Conservation (phyloP, 306 rosid genomes). For the Ammopiptanthus mongolicus region DNA sequence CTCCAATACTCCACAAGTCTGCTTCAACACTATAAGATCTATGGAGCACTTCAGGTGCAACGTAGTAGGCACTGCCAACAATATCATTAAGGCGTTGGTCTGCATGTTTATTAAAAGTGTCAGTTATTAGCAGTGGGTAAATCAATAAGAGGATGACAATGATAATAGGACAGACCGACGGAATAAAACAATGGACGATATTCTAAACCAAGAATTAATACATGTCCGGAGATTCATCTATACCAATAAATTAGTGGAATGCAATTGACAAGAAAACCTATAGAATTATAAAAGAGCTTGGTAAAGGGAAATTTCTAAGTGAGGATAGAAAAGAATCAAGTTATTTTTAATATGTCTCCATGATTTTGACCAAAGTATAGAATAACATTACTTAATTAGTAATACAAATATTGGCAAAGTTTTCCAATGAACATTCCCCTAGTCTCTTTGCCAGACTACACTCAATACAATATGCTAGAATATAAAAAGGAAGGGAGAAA, state of each 20-base stretch:
- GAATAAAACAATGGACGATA: constrained; percentile 6
- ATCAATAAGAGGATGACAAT: neutral
- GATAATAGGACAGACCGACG: neutral
- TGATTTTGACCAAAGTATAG: neutral
- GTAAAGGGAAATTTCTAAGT: neutral
- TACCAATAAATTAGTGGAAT: neutral
- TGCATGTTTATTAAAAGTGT: constrained; percentile 43
- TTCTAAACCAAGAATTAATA: constrained; percentile 5
- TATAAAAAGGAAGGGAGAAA: neutral
- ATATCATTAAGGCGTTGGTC: constrained; percentile 90
- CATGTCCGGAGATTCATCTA: constrained; percentile 1
- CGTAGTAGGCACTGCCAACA: constrained; percentile 98
- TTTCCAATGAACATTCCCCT: neutral
- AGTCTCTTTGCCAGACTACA: neutral
- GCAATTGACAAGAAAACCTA: neutral
- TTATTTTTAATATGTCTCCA: neutral
- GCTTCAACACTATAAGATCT: constrained; percentile 89
- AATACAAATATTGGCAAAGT: neutral
- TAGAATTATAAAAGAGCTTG: neutral
- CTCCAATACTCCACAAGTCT: constrained; percentile 97
- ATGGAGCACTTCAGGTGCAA: constrained; percentile 96
- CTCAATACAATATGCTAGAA: neutral
- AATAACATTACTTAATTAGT: neutral
- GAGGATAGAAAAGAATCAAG: neutral
- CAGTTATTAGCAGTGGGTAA: constrained; percentile 25